Conservation (phyloP, 73 alveolate genomes). For the Tetrahymena malaccensis region DNA sequence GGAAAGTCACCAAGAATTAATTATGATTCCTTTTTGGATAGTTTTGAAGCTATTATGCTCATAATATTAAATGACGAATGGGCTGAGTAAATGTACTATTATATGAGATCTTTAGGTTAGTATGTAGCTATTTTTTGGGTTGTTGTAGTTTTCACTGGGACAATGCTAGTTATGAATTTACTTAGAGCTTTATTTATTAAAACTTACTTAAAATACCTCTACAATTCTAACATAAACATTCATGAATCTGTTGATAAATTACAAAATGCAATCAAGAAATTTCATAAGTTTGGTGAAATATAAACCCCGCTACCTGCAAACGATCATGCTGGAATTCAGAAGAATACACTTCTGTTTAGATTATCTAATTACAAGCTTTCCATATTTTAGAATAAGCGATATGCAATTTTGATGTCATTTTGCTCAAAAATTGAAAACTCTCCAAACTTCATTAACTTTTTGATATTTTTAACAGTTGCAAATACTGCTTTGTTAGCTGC, state of each 20-base stretch:
- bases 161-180: background rate
- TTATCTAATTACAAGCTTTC: background rate
- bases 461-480: slow-evolving; percentile 29
- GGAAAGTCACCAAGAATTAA: background rate
- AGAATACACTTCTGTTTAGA: background rate
- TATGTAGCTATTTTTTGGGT: background rate
- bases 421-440: background rate
- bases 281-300: background rate
- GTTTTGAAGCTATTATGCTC: background rate
- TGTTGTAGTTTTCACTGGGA: background rate
- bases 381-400: background rate
- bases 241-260: background rate
- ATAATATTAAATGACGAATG: background rate
- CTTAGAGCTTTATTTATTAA: background rate
- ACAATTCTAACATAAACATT: background rate
- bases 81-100: background rate
- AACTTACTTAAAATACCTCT: background rate
- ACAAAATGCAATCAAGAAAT: background rate
- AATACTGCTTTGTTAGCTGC: slow-evolving; percentile 33
- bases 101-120: background rate
- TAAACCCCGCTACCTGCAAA: background rate
- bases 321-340: background rate
- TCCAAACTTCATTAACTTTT: background rate
- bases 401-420: background rate
- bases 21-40: background rate